These are phyloP conservation scores for Tulasnella calospora DNA, from an alignment of 768 basidiomycete species.

Conservation along the genomic window DNA sequence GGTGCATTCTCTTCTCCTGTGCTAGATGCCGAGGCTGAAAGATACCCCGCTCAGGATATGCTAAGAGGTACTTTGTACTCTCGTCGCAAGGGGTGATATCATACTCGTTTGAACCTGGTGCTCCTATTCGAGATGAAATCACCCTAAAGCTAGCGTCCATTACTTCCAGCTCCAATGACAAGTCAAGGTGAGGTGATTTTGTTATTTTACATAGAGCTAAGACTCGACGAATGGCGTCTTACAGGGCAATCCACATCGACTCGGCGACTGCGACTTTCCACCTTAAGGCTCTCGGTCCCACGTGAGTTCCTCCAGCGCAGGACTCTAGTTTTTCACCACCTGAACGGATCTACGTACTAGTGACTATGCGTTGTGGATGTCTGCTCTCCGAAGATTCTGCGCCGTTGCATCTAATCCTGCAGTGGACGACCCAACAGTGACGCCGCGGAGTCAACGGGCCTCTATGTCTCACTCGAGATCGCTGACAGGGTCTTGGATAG, in stretches of 20 bases:
- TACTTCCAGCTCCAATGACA: conserved; percentile 60
- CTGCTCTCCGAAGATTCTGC: conserved; percentile 50
- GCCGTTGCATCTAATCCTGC: not conserved
- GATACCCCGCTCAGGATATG: conserved; percentile 54
- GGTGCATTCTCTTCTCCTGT: conserved; percentile 41
- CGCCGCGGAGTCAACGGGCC: conserved; percentile 9
- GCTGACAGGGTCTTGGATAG: conserved; percentile 11
- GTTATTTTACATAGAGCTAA: not conserved
- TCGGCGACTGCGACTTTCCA: conserved; percentile 73
- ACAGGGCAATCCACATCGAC: conserved; percentile 60
- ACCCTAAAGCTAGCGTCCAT: conserved; percentile 62
- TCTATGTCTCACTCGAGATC: conserved; percentile 31
- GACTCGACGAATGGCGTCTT: not conserved
- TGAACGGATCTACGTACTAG: not conserved
- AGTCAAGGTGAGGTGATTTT: conserved; percentile 43
- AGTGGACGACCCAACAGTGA: conserved; percentile 1
- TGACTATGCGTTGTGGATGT: conserved; percentile 73
- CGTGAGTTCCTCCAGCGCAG: conserved; percentile 29
- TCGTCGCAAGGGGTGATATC: conserved; percentile 62
- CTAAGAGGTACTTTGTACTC: conserved; percentile 74
- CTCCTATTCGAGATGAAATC: conserved; percentile 66
- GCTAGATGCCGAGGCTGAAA: not conserved
- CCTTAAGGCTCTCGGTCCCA: conserved; percentile 63
- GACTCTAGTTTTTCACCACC: not conserved
- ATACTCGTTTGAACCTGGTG: conserved; percentile 69